Evolutionary conservation across 2,329 filamentous ascomycete genomes (phyloP), one percentile per base, ranked within the genome.

Genomic region (Thielaviopsis punctulata): DNA sequence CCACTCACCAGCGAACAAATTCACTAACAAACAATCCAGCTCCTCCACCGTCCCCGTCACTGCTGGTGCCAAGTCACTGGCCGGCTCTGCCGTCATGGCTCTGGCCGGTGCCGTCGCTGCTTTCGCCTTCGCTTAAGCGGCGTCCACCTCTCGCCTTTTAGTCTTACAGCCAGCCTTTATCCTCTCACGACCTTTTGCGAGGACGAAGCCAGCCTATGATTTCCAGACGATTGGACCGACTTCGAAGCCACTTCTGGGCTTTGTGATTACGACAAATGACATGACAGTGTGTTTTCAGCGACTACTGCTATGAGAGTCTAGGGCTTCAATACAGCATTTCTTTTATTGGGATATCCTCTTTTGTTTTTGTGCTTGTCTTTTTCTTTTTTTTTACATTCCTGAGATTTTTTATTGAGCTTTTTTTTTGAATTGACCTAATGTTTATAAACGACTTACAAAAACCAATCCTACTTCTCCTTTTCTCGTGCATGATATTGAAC

Each of bases 71-170:
- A 67, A 68, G 60, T 68, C 70, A 61, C 62, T 78, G 60, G 68
- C 68, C 57, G 73, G 70, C 68, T 77, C 75, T 56, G 69, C 69
- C 62, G 56, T 71, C 61, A 65, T 77, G 62, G 76, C 75, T 63
- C 75, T 70, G 58, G 69, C 66, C 48, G 75, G 71, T 65, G 75
- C 73, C 67, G 62, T 74, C 52, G 70, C 67, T 56, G 75, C 73
- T 62, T 65, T 75, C 62, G 60, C 72, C 67, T 65, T 79, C 61
- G 71, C 70, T 64, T 79, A 79, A 73, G 63, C 64, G 48, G 56
- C 59, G 62, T 51, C 13, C 41, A 19, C 41, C 13, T 12, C 43
- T 18, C 18, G n/a, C n/a, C n/a, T n/a, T n/a, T n/a, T n/a, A n/a
- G n/a, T n/a, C n/a, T n/a, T n/a, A n/a, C n/a, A n/a, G n/a, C n/a